These are phyloP conservation scores for Aspergillus spinulosporus DNA, from an alignment of 2,329 filamentous ascomycete species.

Conservation along the genomic window DNA sequence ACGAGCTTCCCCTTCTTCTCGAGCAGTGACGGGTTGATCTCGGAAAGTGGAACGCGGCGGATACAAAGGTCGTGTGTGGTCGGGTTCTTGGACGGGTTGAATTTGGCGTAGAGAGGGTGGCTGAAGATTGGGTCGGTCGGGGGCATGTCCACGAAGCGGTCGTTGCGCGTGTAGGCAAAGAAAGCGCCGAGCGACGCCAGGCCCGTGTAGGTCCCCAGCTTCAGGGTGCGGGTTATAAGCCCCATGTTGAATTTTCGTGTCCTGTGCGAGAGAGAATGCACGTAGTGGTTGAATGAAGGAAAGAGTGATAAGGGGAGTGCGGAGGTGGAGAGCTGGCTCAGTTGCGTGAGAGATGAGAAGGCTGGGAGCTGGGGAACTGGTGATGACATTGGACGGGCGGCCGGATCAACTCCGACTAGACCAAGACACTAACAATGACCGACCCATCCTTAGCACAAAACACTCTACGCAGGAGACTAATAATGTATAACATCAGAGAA, in stretches of 20 bases:
- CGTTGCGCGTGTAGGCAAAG: conserved; percentile 57
- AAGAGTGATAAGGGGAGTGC: neutral
- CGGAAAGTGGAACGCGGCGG: conserved; percentile 61
- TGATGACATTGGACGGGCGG: neutral
- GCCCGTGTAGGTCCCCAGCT: conserved; percentile 49
- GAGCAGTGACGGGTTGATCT: conserved; percentile 66
- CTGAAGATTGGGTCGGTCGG: conserved; percentile 63
- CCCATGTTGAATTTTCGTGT: conserved; percentile 49
- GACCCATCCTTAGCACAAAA: too few relatives aligned
- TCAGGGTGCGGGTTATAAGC: conserved; percentile 48
- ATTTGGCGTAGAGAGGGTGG: conserved; percentile 56
- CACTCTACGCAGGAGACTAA: too few relatives aligned
- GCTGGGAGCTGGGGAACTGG: conserved; percentile 1
- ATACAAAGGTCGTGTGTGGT: conserved; percentile 65
- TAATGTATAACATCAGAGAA: conserved; percentile 21
- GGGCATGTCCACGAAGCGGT: conserved; percentile 59
- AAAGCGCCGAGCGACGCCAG: conserved; percentile 54
- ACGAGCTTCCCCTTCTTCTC: conserved; percentile 62
- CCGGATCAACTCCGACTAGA: conserved; percentile 17
- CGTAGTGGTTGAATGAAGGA: neutral
- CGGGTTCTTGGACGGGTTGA: conserved; percentile 65
- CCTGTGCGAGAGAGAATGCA: neutral
- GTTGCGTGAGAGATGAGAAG: neutral
- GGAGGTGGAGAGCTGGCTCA: conserved; percentile 2
- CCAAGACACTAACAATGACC: too few relatives aligned